These are phyloP conservation scores for Conidiobolus incongruus DNA, from an alignment of 371 early-diverging fungal genomes.

Conservation along the genomic window DNA sequence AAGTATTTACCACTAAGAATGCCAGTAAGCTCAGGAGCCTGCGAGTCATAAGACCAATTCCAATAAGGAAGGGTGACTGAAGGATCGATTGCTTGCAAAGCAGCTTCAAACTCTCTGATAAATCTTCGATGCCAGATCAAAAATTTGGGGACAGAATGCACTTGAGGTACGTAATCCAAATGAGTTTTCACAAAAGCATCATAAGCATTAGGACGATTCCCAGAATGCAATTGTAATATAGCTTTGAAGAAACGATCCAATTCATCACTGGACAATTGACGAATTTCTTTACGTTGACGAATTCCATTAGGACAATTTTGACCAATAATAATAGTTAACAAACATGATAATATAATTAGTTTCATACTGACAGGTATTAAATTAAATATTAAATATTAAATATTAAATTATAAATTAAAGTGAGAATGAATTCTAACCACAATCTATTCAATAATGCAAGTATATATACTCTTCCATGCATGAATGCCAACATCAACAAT, in stretches of 20 bases:
- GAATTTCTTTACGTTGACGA: constrained; percentile 1
- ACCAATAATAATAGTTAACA: no score
- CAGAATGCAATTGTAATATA: no score
- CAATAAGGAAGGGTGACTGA: constrained; percentile 1
- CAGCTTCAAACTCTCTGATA: neutral
- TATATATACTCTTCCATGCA: no score
- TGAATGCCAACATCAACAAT: no score
- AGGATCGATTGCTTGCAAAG: neutral
- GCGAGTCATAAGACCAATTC: constrained; percentile 7
- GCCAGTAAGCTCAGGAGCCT: constrained; percentile 4
- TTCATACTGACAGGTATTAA: no score
- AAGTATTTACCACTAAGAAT: constrained; percentile 3
- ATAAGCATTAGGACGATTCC: no score
- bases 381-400: no score
- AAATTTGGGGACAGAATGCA: constrained; percentile 8
- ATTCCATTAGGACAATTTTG: no score
- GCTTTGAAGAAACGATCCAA: neutral
- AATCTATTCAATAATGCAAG: no score
- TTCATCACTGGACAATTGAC: neutral
- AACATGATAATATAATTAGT: no score
- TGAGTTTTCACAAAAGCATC: neutral
- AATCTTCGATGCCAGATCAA: neutral
- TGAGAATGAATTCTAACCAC: no score
- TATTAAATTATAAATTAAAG: no score
- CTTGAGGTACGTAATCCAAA: neutral